A percentile compares a stretch with the other conserved stretches of the same genome.
Evolutionary conservation across 2,329 filamentous ascomycete genomes (phyloP).

Genomic region (Sclerotinia glacialis): DNA sequence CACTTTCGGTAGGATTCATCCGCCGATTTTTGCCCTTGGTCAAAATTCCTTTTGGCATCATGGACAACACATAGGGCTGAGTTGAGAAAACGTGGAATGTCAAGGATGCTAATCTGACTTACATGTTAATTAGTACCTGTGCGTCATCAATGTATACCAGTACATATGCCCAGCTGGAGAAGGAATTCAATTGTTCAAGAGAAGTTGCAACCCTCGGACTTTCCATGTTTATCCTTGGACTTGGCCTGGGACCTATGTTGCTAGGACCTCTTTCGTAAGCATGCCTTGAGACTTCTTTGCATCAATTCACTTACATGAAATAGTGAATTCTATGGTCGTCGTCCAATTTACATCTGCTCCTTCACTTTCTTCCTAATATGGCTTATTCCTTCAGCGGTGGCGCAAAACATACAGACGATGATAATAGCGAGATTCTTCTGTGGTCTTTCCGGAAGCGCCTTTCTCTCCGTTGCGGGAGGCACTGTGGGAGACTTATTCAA

Average conservation of each 20-base stretch:
- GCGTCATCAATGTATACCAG: constrained; percentile 86
- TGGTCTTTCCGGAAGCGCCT: constrained; percentile 67
- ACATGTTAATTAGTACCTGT: constrained; percentile 64
- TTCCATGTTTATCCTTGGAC: constrained; percentile 78
- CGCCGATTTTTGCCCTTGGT: neutral
- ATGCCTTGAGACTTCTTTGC: constrained; percentile 20
- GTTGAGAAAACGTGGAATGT: no score
- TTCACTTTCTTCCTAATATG: constrained; percentile 75
- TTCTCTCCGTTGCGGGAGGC: constrained; percentile 73
- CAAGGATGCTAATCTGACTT: constrained; percentile 1
- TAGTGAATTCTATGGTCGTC: constrained; percentile 71
- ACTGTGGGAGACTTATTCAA: constrained; percentile 80
- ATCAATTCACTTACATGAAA: constrained; percentile 16
- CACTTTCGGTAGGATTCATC: neutral
- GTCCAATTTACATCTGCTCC: constrained; percentile 74
- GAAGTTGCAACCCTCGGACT: constrained; percentile 77
- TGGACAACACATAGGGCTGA: neutral
- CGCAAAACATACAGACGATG: constrained; percentile 78
- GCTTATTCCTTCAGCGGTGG: constrained; percentile 77
- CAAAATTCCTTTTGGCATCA: neutral
- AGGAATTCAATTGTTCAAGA: constrained; percentile 68
- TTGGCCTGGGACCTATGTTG: constrained; percentile 57
- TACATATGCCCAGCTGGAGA: constrained; percentile 73
- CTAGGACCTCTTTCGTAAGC: constrained; percentile 52
- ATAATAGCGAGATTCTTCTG: constrained; percentile 75